Percentiles rank a stretch among this genome's conserved stretches.
These are phyloP conservation scores for Stachybotrys chlorohalonatus DNA, from an alignment of 2,329 filamentous ascomycete genomes.

Conservation along the genomic window DNA sequence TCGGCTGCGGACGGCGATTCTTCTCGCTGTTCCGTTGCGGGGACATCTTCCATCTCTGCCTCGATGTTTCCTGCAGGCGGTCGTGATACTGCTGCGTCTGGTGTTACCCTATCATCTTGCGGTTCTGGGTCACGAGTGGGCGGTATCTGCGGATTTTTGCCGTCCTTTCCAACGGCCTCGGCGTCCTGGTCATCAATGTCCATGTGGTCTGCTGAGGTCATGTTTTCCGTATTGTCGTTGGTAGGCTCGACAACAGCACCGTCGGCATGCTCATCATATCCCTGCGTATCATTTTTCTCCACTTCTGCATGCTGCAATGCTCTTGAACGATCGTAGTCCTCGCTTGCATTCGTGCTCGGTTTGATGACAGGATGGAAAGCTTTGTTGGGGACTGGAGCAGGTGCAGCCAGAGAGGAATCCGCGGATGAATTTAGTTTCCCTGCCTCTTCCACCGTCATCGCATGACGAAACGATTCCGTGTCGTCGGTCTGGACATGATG, in stretches of 20 bases:
- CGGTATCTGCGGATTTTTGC: neutral
- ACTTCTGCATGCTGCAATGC: neutral
- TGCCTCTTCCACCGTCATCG: no score
- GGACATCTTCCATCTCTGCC: no score
- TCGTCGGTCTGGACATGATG: neutral
- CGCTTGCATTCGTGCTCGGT: neutral
- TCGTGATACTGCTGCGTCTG: neutral
- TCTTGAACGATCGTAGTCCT: neutral
- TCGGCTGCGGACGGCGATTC: no score
- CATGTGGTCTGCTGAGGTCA: neutral
- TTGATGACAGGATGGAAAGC: neutral
- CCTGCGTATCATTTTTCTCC: neutral
- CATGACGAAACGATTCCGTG: no score
- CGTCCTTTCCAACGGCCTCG: neutral
- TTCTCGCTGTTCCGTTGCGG: no score
- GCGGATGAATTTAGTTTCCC: no score
- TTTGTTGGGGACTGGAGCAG: neutral
- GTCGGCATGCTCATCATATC: neutral
- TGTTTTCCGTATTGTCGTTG: neutral
- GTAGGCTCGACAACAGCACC: neutral
- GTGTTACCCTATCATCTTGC: neutral
- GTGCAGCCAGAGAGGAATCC: neutral
- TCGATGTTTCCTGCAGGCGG: no score
- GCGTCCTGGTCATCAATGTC: neutral
- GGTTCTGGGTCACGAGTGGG: neutral